Conservation (phyloP, 441 rosid genomes). For the Geranium incanum region DNA sequence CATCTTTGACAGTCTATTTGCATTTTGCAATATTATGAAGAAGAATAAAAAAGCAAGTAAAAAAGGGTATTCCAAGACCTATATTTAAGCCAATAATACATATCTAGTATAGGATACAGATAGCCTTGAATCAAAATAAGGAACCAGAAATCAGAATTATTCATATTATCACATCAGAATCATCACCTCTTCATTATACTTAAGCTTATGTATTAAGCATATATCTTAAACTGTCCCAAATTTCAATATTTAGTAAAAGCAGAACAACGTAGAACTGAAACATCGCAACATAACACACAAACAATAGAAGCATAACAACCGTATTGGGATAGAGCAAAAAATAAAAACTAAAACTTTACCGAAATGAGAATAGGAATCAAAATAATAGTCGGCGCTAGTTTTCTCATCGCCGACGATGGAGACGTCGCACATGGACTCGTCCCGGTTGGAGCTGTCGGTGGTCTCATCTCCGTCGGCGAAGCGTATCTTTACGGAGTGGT, state of each 20-base stretch:
- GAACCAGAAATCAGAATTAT: background rate
- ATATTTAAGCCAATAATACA: background rate
- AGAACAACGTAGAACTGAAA: background rate
- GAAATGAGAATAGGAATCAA: slow-evolving; percentile 87
- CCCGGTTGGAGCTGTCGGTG: slow-evolving; percentile 36
- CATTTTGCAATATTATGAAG: background rate
- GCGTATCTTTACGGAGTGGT: slow-evolving; percentile 28
- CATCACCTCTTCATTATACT: background rate
- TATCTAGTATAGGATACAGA: background rate
- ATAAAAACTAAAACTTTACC: slow-evolving; percentile 34
- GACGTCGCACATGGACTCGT: slow-evolving; percentile 32
- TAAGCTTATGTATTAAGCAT: background rate
- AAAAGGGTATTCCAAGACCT: background rate
- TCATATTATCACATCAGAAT: background rate
- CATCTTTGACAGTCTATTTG: too few relatives aligned
- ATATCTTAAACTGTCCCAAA: too few relatives aligned
- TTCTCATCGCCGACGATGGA: slow-evolving; percentile 37
- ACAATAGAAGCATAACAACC: background rate
- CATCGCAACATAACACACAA: background rate
- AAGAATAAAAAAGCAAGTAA: background rate
- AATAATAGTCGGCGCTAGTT: slow-evolving; percentile 91
- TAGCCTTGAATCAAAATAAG: background rate
- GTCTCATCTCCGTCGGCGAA: slow-evolving; percentile 33
- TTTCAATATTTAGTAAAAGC: background rate
- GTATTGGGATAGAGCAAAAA: background rate